Percentiles rank a stretch among this genome's conserved stretches.
Conservation (phyloP, 176 grass and related monocot species). For the Chloris gayana region DNA sequence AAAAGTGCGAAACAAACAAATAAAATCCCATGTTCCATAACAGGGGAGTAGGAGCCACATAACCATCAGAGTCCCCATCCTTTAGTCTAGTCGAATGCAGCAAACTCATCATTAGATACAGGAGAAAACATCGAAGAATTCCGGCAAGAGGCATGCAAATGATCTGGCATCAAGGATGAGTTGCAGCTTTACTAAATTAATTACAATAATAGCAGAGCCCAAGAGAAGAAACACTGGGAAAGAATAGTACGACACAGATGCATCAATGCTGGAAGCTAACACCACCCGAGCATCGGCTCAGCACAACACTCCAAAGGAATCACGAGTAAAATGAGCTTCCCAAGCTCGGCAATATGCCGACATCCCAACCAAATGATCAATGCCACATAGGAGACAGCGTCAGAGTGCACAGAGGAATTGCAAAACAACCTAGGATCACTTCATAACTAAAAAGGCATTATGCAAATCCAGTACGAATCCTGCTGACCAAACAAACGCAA, state of each 20-base stretch:
- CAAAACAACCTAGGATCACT: neutral
- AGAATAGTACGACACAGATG: neutral
- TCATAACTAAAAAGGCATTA: slow-evolving; percentile 4
- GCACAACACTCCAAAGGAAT: neutral
- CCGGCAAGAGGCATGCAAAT: neutral
- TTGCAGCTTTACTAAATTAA: slow-evolving; percentile 19
- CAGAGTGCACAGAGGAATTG: neutral
- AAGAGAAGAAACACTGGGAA: slow-evolving; percentile 2
- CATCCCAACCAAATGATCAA: slow-evolving; percentile 25
- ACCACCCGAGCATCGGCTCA: slow-evolving; percentile 4
- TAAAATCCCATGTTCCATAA: slow-evolving; percentile 15
- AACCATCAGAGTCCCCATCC: slow-evolving; percentile 3
- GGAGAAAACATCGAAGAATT: neutral
- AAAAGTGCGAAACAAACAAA: neutral
- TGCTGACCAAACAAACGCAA: slow-evolving; percentile 4
- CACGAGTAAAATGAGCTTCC: neutral
- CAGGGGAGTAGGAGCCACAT: slow-evolving; percentile 5
- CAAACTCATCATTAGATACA: neutral
- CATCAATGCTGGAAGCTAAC: slow-evolving; percentile 33
- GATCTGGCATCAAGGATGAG: slow-evolving; percentile 15
- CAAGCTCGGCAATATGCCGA: neutral
- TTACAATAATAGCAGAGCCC: slow-evolving; percentile 24
- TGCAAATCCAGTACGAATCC: slow-evolving; percentile 6
- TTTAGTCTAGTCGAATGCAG: slow-evolving; percentile 1
- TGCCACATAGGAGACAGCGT: neutral